These are phyloP conservation scores for Penstemon eatonii DNA, from an alignment of 257 asterid genomes.

Conservation along the genomic window DNA sequence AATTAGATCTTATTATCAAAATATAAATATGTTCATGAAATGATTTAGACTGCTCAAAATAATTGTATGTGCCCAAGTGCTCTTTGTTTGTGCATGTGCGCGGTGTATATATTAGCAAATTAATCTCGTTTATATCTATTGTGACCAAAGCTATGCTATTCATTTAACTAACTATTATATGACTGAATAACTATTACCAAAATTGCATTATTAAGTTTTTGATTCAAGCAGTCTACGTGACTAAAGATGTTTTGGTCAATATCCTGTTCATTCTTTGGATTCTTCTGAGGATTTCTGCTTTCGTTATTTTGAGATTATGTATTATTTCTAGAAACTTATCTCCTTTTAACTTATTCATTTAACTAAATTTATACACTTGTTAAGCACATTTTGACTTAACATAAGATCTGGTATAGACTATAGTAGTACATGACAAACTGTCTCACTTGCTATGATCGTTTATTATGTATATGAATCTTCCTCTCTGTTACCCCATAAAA, in stretches of 20 bases:
- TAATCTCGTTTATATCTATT: neutral
- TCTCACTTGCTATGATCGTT: neutral
- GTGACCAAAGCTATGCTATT: neutral
- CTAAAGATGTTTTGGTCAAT: neutral
- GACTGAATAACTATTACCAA: neutral
- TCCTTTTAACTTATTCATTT: no score
- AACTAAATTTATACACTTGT: no score
- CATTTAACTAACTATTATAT: neutral
- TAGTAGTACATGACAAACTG: neutral
- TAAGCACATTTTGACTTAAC: neutral
- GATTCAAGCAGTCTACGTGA: neutral
- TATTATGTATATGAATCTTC: conserved; percentile 13
- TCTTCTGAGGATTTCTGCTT: neutral
- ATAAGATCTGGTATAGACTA: neutral
- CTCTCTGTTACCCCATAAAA: conserved; percentile 9
- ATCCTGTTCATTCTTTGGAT: no score
- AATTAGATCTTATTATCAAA: no score
- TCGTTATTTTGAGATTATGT: neutral
- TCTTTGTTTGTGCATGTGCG: neutral
- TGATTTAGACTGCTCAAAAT: no score
- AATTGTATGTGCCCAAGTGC: neutral
- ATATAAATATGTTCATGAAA: no score
- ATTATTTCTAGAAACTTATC: neutral
- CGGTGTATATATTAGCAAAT: neutral
- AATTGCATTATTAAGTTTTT: neutral